Percentiles rank a stretch among this genome's conserved stretches.
Conservation (phyloP, 108 stramenopile genomes). For the Cyclotella distinguenda region DNA sequence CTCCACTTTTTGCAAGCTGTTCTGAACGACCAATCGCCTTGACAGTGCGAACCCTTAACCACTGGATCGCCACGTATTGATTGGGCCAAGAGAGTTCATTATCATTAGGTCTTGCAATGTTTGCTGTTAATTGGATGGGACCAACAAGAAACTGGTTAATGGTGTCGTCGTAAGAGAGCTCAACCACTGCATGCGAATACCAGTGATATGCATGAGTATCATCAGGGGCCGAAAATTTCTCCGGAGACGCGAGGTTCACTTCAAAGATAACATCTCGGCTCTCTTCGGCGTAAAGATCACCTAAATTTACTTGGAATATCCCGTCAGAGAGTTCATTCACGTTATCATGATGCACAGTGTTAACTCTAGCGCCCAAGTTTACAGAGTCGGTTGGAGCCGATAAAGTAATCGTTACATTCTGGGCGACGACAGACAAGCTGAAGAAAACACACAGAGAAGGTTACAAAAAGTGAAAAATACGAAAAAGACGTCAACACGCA, state of each 20-base stretch:
- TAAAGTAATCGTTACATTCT: constrained; percentile 51
- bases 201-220: neutral
- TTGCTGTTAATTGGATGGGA: constrained; percentile 15
- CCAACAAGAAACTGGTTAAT: constrained; percentile 32
- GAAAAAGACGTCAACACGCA: neutral
- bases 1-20: constrained; percentile 21
- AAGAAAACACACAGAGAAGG: neutral
- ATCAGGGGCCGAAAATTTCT: too few relatives aligned
- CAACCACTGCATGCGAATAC: constrained; percentile 22
- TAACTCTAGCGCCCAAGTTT: constrained; percentile 35
- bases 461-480: neutral
- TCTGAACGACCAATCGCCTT: constrained; percentile 24
- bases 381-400: constrained; percentile 26
- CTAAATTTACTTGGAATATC: constrained; percentile 40
- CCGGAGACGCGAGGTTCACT: constrained; percentile 22
- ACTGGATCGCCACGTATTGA: constrained; percentile 37
- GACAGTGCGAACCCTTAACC: constrained; percentile 40
- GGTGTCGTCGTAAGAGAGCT: constrained; percentile 37
- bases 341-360: constrained; percentile 50
- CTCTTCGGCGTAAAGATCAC: constrained; percentile 59
- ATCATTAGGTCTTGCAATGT: constrained; percentile 33
- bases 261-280: constrained; percentile 41
- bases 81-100: constrained; percentile 30
- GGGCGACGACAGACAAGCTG: constrained; percentile 56
- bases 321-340: constrained; percentile 34